Percentiles rank a stretch among this genome's conserved stretches.
These are phyloP conservation scores for Marchantia polymorpha DNA, from an alignment of 225 moss, liverwort and hornwort genomes.

Conservation along the genomic window DNA sequence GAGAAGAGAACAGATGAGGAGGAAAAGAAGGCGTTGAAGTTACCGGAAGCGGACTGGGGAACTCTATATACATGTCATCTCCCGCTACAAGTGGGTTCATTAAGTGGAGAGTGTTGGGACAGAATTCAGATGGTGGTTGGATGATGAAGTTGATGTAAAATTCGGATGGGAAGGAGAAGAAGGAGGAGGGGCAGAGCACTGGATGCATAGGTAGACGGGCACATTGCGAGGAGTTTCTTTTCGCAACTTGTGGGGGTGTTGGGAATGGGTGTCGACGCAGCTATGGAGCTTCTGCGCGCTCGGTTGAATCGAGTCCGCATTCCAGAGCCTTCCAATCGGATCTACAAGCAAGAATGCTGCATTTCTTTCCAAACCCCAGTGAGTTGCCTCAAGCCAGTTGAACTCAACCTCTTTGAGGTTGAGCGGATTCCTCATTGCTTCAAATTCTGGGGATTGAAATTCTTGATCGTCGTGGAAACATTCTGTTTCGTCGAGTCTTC, in stretches of 20 bases:
- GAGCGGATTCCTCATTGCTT: not conserved
- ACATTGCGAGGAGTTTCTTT: conserved; percentile 6
- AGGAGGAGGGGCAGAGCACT: not conserved
- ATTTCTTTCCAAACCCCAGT: conserved; percentile 94
- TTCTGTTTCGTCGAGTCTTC: not conserved
- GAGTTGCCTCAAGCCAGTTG: conserved; percentile 18
- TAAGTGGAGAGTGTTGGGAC: not conserved
- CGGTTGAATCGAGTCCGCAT: conserved; percentile 88
- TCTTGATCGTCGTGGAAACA: not conserved
- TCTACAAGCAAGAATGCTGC: conserved; percentile 99
- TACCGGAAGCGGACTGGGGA: not conserved
- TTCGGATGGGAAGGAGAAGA: not conserved
- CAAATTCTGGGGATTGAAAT: not conserved
- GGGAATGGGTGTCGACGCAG: conserved; percentile 35
- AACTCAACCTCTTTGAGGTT: not conserved
- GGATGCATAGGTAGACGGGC: not conserved
- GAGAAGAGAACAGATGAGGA: not conserved
- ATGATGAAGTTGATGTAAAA: not conserved
- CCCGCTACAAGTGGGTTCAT: not conserved
- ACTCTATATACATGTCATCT: not conserved
- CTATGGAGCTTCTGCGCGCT: conserved; percentile 76
- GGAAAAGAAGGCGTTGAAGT: not conserved
- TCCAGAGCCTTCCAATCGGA: conserved; percentile 85
- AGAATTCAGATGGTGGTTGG: not conserved
- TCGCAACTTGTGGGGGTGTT: not conserved